Percentiles rank a stretch among this genome's conserved stretches.
Evolutionary conservation across 2,329 filamentous ascomycete genomes (phyloP).

Genomic region (Dactylellina leptospora): DNA sequence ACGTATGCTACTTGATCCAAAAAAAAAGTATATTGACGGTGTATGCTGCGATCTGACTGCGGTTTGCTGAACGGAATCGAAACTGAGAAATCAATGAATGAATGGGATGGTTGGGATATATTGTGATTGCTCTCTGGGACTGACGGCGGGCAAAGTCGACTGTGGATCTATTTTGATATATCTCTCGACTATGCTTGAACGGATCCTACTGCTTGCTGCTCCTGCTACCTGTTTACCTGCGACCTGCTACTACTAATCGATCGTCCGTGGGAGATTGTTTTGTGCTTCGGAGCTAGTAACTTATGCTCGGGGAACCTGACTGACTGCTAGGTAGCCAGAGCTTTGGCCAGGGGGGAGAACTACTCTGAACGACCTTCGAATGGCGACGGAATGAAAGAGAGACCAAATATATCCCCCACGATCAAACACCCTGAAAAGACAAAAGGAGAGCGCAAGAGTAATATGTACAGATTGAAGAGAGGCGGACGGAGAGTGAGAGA

Average conservation of each 20-base stretch:
- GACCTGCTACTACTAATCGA: slow-evolving; percentile 4
- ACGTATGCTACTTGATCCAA: too few relatives aligned
- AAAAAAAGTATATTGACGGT: too few relatives aligned
- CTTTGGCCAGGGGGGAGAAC: slow-evolving; percentile 18
- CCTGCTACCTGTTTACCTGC: neutral
- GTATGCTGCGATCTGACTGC: slow-evolving; percentile 4
- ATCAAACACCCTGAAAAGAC: too few relatives aligned
- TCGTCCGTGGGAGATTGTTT: slow-evolving; percentile 19
- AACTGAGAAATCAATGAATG: neutral
- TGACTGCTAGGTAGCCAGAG: neutral
- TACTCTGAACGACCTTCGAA: too few relatives aligned
- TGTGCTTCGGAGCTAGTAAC: slow-evolving; percentile 27
- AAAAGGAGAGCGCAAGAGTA: too few relatives aligned
- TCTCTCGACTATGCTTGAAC: too few relatives aligned
- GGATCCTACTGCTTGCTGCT: slow-evolving; percentile 19
- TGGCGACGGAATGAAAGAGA: too few relatives aligned
- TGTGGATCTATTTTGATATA: too few relatives aligned
- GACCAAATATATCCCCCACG: too few relatives aligned
- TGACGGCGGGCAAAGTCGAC: slow-evolving; percentile 9
- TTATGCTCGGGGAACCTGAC: slow-evolving; percentile 4
- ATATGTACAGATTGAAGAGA: slow-evolving; percentile 53
- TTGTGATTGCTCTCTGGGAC: neutral
- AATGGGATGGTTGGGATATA: neutral
- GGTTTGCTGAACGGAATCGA: slow-evolving; percentile 1
- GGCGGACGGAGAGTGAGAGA: slow-evolving; percentile 2